These are phyloP conservation scores for Pichia sp. DNA, from an alignment of 1,139 yeast species.

Conservation along the genomic window DNA sequence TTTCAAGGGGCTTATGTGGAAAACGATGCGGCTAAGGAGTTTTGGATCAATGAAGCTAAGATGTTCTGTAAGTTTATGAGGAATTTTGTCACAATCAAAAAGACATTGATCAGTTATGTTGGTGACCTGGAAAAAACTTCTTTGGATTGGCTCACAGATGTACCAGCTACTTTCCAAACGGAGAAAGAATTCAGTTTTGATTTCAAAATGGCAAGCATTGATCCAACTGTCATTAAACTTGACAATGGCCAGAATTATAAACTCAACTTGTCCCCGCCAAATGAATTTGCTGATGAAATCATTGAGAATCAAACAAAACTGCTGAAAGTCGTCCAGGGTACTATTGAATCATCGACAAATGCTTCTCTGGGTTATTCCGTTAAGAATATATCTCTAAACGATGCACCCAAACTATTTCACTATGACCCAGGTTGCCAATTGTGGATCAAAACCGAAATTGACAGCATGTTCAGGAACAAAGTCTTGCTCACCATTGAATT, in stretches of 20 bases:
- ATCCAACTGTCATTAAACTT: background rate
- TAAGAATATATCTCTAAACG: constrained; percentile 20
- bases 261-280: constrained; percentile 22
- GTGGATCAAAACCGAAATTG: constrained; percentile 40
- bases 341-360: constrained; percentile 18
- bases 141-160: constrained; percentile 7
- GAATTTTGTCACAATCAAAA: constrained; percentile 23
- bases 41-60: constrained; percentile 35
- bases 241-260: constrained; percentile 12
- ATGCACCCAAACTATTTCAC: constrained; percentile 27
- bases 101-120: constrained; percentile 29
- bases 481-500: constrained; percentile 40
- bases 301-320: constrained; percentile 23
- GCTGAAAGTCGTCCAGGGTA: constrained; percentile 19
- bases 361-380: constrained; percentile 29
- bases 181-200: constrained; percentile 33
- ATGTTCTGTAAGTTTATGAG: constrained; percentile 29
- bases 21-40: constrained; percentile 23
- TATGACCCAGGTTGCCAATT: constrained; percentile 33
- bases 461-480: constrained; percentile 13
- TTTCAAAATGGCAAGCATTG: constrained; percentile 24
- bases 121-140: constrained; percentile 20
- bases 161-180: background rate
- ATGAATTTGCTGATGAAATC: constrained; percentile 28
- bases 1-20: constrained; percentile 27